Percentiles rank a stretch among this genome's conserved stretches.
phyloP scores from a whole-genome alignment of 2,329 filamentous ascomycete genomes.

The Chrysoporthe austroafricana region DNA sequence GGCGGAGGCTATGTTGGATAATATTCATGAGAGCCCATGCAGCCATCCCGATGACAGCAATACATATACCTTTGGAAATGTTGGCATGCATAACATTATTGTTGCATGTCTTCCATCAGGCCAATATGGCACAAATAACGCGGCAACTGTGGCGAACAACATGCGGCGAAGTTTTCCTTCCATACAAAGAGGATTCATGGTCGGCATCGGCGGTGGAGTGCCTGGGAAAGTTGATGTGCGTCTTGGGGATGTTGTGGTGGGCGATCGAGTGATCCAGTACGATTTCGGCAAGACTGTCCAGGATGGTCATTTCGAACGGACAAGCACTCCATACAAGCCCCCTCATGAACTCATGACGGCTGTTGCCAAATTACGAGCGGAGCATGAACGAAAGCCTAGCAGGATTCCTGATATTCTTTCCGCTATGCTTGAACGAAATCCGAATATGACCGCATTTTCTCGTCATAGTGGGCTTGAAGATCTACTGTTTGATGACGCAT shows the following conservation, averaged over 20 bases:
- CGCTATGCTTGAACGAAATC: conserved; percentile 4
- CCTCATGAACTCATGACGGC: conserved; percentile 7
- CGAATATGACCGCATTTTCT: not conserved
- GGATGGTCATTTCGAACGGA: conserved; percentile 1
- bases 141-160: conserved; percentile 34
- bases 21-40: not conserved
- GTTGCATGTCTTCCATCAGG: conserved; percentile 37
- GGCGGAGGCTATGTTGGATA: conserved; percentile 23
- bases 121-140: conserved; percentile 34
- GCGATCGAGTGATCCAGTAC: conserved; percentile 38
- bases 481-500: conserved; percentile 1
- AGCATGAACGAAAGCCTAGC: not conserved
- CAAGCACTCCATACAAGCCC: conserved; percentile 9
- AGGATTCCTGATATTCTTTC: not conserved
- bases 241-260: conserved; percentile 40
- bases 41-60: not conserved
- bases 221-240: conserved; percentile 36
- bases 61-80: conserved; percentile 13
- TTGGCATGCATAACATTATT: conserved; percentile 16
- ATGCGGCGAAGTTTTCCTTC: conserved; percentile 36
- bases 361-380: conserved; percentile 1
- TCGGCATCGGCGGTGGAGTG: conserved; percentile 40
- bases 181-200: conserved; percentile 37
- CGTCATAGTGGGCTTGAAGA: conserved; percentile 1
- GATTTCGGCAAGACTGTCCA: conserved; percentile 30